phyloP scores from a whole-genome alignment of 768 basidiomycete genomes.

The Chlorophyllum brunneum region DNA sequence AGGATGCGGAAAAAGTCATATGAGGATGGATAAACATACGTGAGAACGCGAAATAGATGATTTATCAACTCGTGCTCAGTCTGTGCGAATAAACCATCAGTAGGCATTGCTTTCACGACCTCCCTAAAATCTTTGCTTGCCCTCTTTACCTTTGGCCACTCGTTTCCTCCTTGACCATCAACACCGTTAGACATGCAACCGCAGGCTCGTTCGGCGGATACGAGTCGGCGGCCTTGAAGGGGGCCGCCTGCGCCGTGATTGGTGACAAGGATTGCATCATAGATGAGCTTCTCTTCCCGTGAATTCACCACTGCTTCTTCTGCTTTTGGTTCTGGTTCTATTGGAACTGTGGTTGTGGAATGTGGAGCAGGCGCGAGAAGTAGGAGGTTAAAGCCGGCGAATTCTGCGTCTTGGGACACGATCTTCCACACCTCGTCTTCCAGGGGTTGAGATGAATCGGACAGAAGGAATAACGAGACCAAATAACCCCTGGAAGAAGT shows the following conservation, averaged over 20 bases:
- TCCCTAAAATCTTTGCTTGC: constrained; percentile 46
- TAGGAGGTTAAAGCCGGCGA: constrained; percentile 81
- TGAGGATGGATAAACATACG: constrained; percentile 46
- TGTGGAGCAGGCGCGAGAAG: constrained; percentile 48
- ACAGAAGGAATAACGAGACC: constrained; percentile 62
- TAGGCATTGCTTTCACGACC: constrained; percentile 34
- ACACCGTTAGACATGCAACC: constrained; percentile 76
- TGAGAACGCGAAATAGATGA: constrained; percentile 60
- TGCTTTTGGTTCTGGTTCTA: constrained; percentile 3
- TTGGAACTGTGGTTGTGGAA: constrained; percentile 23
- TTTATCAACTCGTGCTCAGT: constrained; percentile 53
- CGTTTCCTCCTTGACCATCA: constrained; percentile 53
- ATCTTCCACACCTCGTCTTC: constrained; percentile 46
- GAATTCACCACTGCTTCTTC: not conserved
- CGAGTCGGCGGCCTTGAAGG: constrained; percentile 52
- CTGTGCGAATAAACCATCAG: not conserved
- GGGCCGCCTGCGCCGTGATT: constrained; percentile 68
- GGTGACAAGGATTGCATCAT: constrained; percentile 56
- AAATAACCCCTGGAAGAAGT: constrained; percentile 66
- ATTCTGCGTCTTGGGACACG: constrained; percentile 44
- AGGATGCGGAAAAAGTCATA: not conserved
- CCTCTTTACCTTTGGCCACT: constrained; percentile 73
- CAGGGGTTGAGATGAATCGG: constrained; percentile 42
- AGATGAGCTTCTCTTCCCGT: constrained; percentile 21
- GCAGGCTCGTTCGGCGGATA: constrained; percentile 40